Percentiles rank a stretch among this genome's conserved stretches.
Conservation (phyloP, 75 land plant species). For the Selaginella moellendorffii region DNA sequence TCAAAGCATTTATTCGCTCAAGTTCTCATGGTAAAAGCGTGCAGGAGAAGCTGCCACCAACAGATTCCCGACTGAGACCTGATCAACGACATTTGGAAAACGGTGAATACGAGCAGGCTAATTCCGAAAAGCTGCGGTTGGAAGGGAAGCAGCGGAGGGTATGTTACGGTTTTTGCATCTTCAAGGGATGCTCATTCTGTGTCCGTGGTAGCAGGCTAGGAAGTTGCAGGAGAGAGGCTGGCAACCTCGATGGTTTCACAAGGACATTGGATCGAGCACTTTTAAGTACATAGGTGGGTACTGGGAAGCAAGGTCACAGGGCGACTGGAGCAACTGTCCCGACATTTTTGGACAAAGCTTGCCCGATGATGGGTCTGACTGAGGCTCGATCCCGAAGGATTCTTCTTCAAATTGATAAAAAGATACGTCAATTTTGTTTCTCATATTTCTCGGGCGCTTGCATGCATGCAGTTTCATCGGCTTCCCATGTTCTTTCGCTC, state of each 20-base stretch:
- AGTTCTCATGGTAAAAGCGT: neutral
- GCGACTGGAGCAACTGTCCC: conserved; percentile 55
- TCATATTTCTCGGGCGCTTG: too few species aligned
- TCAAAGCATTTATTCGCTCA: neutral
- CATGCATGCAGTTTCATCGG: too few species aligned
- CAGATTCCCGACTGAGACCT: conserved; percentile 81
- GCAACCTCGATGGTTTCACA: conserved; percentile 91
- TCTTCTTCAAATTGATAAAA: too few species aligned
- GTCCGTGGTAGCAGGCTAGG: conserved; percentile 55
- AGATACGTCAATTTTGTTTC: too few species aligned
- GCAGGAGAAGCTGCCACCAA: conserved; percentile 85
- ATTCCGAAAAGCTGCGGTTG: conserved; percentile 64
- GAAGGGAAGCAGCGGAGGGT: conserved; percentile 90
- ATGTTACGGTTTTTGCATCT: neutral
- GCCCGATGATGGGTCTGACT: conserved; percentile 16
- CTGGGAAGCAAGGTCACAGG: conserved; percentile 74
- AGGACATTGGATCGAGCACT: conserved; percentile 60
- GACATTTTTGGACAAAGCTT: conserved; percentile 76
- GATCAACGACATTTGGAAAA: conserved; percentile 83
- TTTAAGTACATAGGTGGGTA: conserved; percentile 67
- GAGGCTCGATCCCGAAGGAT: too few species aligned
- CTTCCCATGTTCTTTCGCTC: too few species aligned
- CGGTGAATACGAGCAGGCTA: conserved; percentile 77
- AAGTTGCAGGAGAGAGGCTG: conserved; percentile 90
- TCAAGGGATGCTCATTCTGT: neutral